Evolutionary conservation across 345 rosid species (phyloP), one percentile per base, ranked within the genome.

Genomic region (Ricinus communis): DNA sequence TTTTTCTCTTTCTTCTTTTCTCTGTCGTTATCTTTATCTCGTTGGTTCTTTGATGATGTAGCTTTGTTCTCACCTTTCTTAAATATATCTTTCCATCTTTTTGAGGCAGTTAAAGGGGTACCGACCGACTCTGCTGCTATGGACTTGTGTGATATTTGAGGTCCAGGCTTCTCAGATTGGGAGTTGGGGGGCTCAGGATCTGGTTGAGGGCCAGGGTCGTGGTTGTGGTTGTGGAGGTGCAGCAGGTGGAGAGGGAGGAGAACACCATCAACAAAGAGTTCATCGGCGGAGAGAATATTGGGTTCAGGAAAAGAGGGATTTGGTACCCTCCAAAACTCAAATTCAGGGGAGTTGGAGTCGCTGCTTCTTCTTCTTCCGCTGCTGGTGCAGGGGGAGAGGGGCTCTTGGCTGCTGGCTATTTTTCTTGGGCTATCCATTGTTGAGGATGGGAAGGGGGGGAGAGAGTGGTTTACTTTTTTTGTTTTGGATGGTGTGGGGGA

Each of bases 31-130:
- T 30, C 54, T 21, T 12, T 55, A 30, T 55, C 10, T 16, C 64
- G 40, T 69, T 31, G 54, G n/a, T 15, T 55, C 27, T 22, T 41
- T 24, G 53, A 1, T 8, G 72, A 2, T 9, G 54, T n/a, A 27
- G 78, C 43, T 76, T 80, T 85, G 56, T 74, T 82, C 33, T 81
- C 86, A 16, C 71, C 76, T 80, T 82, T 88, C 77, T 71, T 88
- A 79, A 88, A 87, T 10, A 88, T 84, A 72, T 84, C 89, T 15
- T 65, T 85, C 97, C 93, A 91, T 68, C 91, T 88, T 81, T 85
- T 91, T 14, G 97, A 88, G 16, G 77, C 66, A 15, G 87, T 73
- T 8, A 56, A 28, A 66, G 66, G 59, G 7, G 25, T 40, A 8
- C 38, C 25, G 18, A 12, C 12, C 5, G 78, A 30, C 24, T 67